These are phyloP conservation scores for Bruguiera parviflora DNA, from an alignment of 345 rosid genomes.

Conservation along the genomic window DNA sequence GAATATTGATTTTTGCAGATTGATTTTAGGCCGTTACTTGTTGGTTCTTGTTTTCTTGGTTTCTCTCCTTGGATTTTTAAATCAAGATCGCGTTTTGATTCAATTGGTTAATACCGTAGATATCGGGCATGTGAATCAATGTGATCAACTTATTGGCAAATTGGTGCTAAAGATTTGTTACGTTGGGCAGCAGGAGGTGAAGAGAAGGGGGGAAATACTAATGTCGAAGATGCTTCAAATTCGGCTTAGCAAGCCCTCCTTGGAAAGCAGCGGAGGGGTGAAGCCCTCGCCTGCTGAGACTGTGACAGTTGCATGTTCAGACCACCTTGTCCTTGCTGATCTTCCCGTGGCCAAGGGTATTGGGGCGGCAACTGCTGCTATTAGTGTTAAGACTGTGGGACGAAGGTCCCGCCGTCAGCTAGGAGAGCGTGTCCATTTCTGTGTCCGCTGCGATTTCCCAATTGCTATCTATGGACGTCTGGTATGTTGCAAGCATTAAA, in stretches of 20 bases:
- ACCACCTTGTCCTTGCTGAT: constrained; percentile 93
- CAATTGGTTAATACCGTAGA: neutral
- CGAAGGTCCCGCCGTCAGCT: constrained; percentile 89
- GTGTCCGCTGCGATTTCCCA: constrained; percentile 94
- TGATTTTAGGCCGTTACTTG: too few species aligned
- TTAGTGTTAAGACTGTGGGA: constrained; percentile 61
- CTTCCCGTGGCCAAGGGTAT: constrained; percentile 98
- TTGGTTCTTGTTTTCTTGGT: too few species aligned
- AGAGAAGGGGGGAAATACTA: neutral
- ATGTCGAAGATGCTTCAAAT: constrained; percentile 67
- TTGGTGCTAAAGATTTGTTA: neutral
- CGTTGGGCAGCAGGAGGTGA: neutral
- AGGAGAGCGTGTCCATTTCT: constrained; percentile 94
- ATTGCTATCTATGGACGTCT: constrained; percentile 93
- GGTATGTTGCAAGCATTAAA: constrained; percentile 33
- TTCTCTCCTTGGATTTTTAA: too few species aligned
- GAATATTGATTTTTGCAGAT: too few species aligned
- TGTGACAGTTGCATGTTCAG: constrained; percentile 94
- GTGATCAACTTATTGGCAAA: neutral
- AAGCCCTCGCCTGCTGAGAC: constrained; percentile 63
- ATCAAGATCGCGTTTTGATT: too few species aligned
- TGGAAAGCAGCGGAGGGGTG: constrained; percentile 37
- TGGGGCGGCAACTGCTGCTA: constrained; percentile 65
- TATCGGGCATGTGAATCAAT: neutral
- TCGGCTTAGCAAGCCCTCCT: constrained; percentile 60